Base-by-base conservation (phyloP, 2,329 filamentous ascomycete species). In the Aspergillus sp. region DNA sequence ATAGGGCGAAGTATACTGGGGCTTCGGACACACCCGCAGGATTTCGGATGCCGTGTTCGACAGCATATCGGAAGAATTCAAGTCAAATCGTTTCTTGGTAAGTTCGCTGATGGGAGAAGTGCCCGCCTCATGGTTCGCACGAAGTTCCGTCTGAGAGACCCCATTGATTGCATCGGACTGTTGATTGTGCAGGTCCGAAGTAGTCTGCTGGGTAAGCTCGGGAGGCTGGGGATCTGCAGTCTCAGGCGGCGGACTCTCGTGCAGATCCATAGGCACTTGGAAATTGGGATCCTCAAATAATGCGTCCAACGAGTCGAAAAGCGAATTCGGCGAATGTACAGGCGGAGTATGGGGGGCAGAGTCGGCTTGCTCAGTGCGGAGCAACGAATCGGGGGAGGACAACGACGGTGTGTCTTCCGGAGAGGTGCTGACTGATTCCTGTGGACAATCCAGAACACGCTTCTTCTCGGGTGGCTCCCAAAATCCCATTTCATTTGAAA, bases 1-100 rank as follows among this genome's bases (percentile, higher is more conserved):
- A 52, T 71, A 72, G 6, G 70, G 70, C 1, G 69, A 71, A 5
- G 63, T 48, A 45, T 70, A 68, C 23, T 64, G 51, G 2, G 56
- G 56, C 32, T 57, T 47, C 23, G 59, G 48, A 11, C 49, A 36
- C 10, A 65, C 52, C 11, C 59, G 54, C 45, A 66, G 50, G 17
- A 58, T 51, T 46, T 70, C 65, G 19, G 63, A 62, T 21, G 43
- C 52, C 14, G 59, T 52, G 38, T 47, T 63, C 5, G 61, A 49
- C 41, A 62, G 25, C 3, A 68, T n/a, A 53, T 70, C 59, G 9
- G 58, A 51, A 13, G 54, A 40, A 23, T 55, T 23, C 21, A 66
- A 48, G 42, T 52, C 51, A 31, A 68, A 67, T 36, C 59, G 50
- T 32, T 62, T 32, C 40, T 60, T 60, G 21, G 63, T 64, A 4